Evolutionary conservation across 176 grass and related monocot species (phyloP).

Genomic region (Hordeum vulgare): MorexV3_pseudomolecules_assembly NC_058518.1:311815209-311815708

Average conservation of each 20-base stretch:
- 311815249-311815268: no score
- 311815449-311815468: not conserved
- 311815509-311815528: not conserved
- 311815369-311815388: conserved; percentile 30
- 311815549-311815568: not conserved
- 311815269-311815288: no score
- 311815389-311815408: not conserved
- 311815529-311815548: not conserved
- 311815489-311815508: not conserved
- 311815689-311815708: not conserved
- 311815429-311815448: not conserved
- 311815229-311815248: no score
- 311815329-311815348: conserved; percentile 11
- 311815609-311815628: not conserved
- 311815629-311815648: not conserved
- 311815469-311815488: not conserved
- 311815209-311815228: no score
- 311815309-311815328: not conserved
- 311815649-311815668: not conserved
- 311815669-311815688: not conserved
- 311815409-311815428: conserved; percentile 23
- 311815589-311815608: not conserved
- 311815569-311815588: not conserved
- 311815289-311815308: not conserved
- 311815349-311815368: conserved; percentile 31